phyloP scores from a whole-genome alignment of 179 eudicot genomes.

The Corrigiola litoralis region DNA sequence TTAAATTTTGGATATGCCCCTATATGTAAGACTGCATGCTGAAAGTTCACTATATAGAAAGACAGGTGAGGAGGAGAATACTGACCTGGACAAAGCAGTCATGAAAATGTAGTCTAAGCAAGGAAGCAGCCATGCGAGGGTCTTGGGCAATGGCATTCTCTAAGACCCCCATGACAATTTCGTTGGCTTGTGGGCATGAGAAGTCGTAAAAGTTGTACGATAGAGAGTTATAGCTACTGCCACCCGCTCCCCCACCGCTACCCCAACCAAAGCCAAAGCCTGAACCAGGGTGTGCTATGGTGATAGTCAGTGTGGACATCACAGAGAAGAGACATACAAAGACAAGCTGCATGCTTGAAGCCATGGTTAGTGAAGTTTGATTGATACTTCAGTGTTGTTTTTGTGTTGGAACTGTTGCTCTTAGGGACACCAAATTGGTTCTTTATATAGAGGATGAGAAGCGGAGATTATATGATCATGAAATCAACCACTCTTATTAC shows the following conservation, averaged over 20 bases:
- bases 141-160: conserved; percentile 53
- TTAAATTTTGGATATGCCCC: too few species aligned
- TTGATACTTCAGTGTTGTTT: conserved; percentile 10
- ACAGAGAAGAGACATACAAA: conserved; percentile 25
- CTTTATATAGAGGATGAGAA: conserved; percentile 21
- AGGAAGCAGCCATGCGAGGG: conserved; percentile 84
- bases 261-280: conserved; percentile 36
- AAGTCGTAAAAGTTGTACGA: conserved; percentile 51
- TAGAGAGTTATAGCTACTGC: conserved; percentile 31
- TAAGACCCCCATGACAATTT: conserved; percentile 67
- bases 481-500: conserved; percentile 38
- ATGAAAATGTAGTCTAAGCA: conserved; percentile 91
- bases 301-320: conserved; percentile 20
- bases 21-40: not conserved
- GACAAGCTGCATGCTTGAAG: conserved; percentile 4
- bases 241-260: conserved; percentile 16
- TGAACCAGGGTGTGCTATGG: conserved; percentile 44
- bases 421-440: not conserved
- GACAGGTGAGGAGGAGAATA: not conserved
- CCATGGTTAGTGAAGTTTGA: conserved; percentile 3
- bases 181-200: conserved; percentile 82
- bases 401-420: conserved; percentile 16
- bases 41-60: not conserved
- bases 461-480: conserved; percentile 5
- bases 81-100: conserved; percentile 91